Base-by-base conservation (phyloP, 2,329 filamentous ascomycete genomes). In the Ilyonectria robusta region DNA sequence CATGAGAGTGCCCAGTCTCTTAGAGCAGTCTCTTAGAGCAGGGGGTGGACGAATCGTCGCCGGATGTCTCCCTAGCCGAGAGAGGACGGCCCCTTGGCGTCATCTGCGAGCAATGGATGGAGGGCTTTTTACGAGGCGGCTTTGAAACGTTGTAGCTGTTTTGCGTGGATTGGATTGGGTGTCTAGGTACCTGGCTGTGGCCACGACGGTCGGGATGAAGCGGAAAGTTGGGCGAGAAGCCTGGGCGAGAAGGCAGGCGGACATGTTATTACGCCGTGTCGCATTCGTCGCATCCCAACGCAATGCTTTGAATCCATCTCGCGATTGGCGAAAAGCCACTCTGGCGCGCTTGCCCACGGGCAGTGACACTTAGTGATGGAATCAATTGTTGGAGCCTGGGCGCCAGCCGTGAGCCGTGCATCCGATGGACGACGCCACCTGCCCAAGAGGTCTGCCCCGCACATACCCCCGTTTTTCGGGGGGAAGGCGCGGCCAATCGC, bases 281-380 rank as follows among this genome's bases (percentile, higher is more conserved):
- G 63, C 58, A 66, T 66, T 57, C 13, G 35, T 58, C 63, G 63
- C 62, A 66, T 57, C 44, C 37, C 26, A 21, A 44, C 29, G 33
- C 33, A 5, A 35, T 37, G 33, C 46, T 33, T 13, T 37, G 33
- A 15, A 37, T 7, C 5, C 26, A 26, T 56, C 31, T 61, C 37
- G 21, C 53, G 51, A 60, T 26, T 26, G 26, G 26, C 26, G 26
- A 37, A 33, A 33, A 11, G 31, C 31, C 31, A 3, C 31, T 33
- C 31, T 26, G 37, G 15, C 15, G 37, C 37, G 40, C 15, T 40
- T 42, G 40, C 15, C n/a, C 31, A 42, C 15, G 15, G 15, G n/a
- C 17, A 42, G 40, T n/a, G 40, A 42, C 40, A 19, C 19, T 33
- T 11, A 42, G 40, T n/a, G 40, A 42, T 42, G 40, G 40, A n/a